Base-by-base conservation (phyloP, 371 early-diverging fungal species). In the Apophysomyces trapeziformis region DNA sequence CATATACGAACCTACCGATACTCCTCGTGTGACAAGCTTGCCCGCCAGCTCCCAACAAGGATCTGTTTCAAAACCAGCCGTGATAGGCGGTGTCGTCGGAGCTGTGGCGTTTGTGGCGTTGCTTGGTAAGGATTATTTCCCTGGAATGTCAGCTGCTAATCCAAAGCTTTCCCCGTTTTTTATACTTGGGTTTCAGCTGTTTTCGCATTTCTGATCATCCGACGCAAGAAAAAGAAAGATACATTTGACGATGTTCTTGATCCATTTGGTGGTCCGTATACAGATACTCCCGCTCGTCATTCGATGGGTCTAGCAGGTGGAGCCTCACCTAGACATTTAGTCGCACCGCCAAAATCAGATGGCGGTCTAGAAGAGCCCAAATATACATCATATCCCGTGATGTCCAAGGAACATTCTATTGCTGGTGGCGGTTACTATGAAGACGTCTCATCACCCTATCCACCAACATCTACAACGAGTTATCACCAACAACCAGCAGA, bases 1-100 rank as follows among this genome's bases (percentile, higher is more conserved):
- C 7, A 50, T 50, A 18, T 18, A 18, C 54, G 21, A 50, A 18
- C 54, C 54, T 21, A 50, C 54, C 9, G 32, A 50, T 21, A 26
- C 21, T 21, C 18, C 54, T 11, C 2, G 21, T 21, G 21, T 4
- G n/a, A 47, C 13, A 7, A 18, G 8, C 54, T 11, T 21, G 16
- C 54, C 54, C 9, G 43, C 85, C 96, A 46, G 95, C 96, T 21
- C 85, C 90, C 38, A 95, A 92, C 76, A 95, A 96, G 79, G 87
- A 88, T 67, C 76, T 94, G 58, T 58, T 92, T 44, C 83, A 50
- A 50, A 50, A 50, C 54, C 54, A 50, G 54, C 54, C 4, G 21
- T 50, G 5, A 50, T 93, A 45, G 96, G 96, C 63, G 91, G 93
- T 60, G 78, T 96, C 45, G 92, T 92, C 41, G 96, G 96, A 45